Evolutionary conservation across 2,329 filamentous ascomycete species (phyloP), one percentile per base, ranked within the genome.

Genomic region (Ceratocystis alfenasii): DNA sequence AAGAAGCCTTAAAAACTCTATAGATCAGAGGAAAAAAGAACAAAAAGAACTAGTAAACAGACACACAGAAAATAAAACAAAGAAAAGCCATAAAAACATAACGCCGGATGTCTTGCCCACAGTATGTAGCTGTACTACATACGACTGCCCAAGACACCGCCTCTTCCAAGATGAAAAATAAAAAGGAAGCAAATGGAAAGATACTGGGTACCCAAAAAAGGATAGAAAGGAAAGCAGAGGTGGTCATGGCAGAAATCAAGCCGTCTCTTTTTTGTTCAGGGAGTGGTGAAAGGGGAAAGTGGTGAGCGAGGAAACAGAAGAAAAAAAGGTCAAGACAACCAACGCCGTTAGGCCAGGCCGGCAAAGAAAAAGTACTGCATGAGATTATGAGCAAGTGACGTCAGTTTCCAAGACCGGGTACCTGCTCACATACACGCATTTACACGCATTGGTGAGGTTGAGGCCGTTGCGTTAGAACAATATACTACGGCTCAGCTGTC

Each of bases 31-130:
- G 41, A 62, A 30, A 28, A 45, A 65, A 50, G 22, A 60, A 55
- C 17, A 62, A 17, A 65, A 57, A 45, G 15, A 25, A 48, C 17
- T 33, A 44, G 20, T 36, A 53, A 61, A 61, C 55, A 46, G 41
- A 65, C 17, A 65, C 12, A n/a, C 30, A 41, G 20, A 48, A 41
- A 57, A 59, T 28, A 41, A 65, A 30, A 17, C 62, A 53, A 44
- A 60, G 60, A 53, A 62, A 64, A 57, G 50, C 28, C 63, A 57
- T 55, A 64, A 64, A 36, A 64, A 64, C 36, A 22, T 64, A 64
- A 64, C 61, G 61, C 61, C 61, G 17, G 50, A 64, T 57, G 63
- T 33, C 63, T 20, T 64, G 50, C 12, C 48, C n/a, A 44, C 30
- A 44, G 30, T 44, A 59, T 64, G 50, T 61, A 65, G 6, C 55